Base-by-base conservation (phyloP, 768 basidiomycete genomes). In the Albatrellus ellisii region DNA sequence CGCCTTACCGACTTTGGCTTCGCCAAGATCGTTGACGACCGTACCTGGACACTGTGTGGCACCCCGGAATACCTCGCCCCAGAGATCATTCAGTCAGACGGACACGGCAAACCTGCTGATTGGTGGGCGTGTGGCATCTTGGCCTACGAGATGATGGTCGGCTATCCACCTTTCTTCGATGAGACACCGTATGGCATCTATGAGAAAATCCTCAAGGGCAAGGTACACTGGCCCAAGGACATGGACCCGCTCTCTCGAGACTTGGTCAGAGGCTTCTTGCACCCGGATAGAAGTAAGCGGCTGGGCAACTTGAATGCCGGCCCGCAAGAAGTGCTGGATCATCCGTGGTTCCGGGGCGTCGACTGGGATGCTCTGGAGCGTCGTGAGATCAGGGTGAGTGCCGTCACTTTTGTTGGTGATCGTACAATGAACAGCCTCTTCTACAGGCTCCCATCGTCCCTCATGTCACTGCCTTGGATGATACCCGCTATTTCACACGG, bases 111-210 rank as follows among this genome's bases (percentile, higher is more conserved):
- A 59, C 91, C 92, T 7, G 92, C 91, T 5, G 94, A 99, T 58
- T 99, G 91, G 91, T 99, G 95, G 95, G 94, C 95, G 7, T 83
- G 91, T 54, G 95, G 95, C n/a, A 86, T 98, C 35, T 68, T 99
- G 26, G 89, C 87, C 59, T 99, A 94, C 59, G 95, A 99, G 60
- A 97, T 98, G 91, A 75, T 99, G 33, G 94, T 94, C 26, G 95
- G 95, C 1, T 98, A 94, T 56, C 92, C 94, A 21, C 95, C 95
- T 17, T 99, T 98, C 70, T 97, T 89, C 61, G 91, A 97, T 56
- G 88, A 95, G 59, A 88, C 89, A n/a, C 82, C 92, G 0, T 86
- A 94, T 59, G 92, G 89, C 35, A 97, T 97, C 62, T 98, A 98
- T 60, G 94, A 99, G 65, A 94, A 92, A 65, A 97, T 99, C 49